A percentile compares a stretch with the other conserved stretches of the same genome.
These are phyloP conservation scores for Discostella pseudostelligera DNA, from an alignment of 108 stramenopile genomes.

Conservation along the genomic window DNA sequence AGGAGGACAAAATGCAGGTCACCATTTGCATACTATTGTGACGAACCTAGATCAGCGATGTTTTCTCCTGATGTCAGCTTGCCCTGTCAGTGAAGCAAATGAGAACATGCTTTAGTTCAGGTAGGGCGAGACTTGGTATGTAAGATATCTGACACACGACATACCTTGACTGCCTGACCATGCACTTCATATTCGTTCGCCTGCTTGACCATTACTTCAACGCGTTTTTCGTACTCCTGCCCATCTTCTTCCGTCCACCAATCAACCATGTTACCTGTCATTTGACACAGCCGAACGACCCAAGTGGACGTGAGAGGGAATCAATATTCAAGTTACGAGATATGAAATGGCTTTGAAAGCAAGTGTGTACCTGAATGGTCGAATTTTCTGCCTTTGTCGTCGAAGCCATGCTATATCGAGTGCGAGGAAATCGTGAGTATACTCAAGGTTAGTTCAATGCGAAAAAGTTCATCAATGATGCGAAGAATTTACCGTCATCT, in stretches of 20 bases:
- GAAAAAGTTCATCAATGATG: background rate
- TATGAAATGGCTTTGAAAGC: too few species aligned
- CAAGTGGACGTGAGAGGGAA: too few species aligned
- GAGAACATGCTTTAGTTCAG: too few species aligned
- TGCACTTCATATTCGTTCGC: conserved; percentile 67
- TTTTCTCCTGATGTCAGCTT: conserved; percentile 82
- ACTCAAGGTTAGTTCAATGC: too few species aligned
- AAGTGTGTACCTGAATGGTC: conserved; percentile 43
- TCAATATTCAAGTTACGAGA: too few species aligned
- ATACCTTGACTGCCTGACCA: conserved; percentile 47
- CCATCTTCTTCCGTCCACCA: conserved; percentile 83
- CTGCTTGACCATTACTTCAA: conserved; percentile 79
- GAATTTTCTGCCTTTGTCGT: conserved; percentile 86
- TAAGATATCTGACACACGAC: too few species aligned
- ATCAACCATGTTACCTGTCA: conserved; percentile 70
- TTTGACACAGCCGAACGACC: background rate
- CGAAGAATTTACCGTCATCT: conserved; percentile 55
- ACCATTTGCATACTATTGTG: background rate
- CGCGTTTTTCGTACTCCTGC: conserved; percentile 65
- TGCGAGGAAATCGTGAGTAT: background rate
- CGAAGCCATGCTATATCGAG: conserved; percentile 63
- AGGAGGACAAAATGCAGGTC: background rate
- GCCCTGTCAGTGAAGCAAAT: conserved; percentile 55
- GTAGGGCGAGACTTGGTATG: too few species aligned
- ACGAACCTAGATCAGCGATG: conserved; percentile 57